A percentile compares a stretch with the other conserved stretches of the same genome.
Evolutionary conservation across 225 moss, liverwort and hornwort species (phyloP).

Genomic region (Sphagnum contortum): DNA sequence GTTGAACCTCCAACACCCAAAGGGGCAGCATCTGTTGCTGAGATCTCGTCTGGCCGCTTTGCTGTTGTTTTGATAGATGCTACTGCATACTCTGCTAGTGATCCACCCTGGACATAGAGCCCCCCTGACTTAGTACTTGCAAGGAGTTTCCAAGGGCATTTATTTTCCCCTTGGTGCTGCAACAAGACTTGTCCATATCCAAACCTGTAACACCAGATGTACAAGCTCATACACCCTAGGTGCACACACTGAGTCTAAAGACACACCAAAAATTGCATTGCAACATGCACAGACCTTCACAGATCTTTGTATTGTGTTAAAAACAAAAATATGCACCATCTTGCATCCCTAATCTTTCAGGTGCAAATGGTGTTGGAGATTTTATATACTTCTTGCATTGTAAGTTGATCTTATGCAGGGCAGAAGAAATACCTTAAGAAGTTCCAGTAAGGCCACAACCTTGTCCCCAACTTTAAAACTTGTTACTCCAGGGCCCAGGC

Average conservation of each 20-base stretch:
- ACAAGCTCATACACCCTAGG: neutral
- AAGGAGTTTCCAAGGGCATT: too few species aligned
- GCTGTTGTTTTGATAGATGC: conserved; percentile 18
- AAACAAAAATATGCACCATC: neutral
- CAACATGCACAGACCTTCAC: too few species aligned
- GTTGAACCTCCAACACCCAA: conserved; percentile 39
- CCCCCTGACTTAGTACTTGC: too few species aligned
- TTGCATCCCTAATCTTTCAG: neutral
- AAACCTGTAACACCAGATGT: neutral
- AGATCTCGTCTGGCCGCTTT: conserved; percentile 28
- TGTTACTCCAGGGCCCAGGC: conserved; percentile 31
- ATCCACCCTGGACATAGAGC: conserved; percentile 32
- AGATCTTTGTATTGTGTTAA: too few species aligned
- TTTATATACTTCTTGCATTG: neutral
- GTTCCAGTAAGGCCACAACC: conserved; percentile 31
- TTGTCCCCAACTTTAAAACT: conserved; percentile 45
- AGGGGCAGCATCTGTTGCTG: conserved; percentile 37
- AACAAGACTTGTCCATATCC: too few species aligned
- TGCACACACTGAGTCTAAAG: neutral
- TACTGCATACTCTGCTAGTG: conserved; percentile 54
- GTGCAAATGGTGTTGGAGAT: too few species aligned
- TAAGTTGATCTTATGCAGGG: neutral
- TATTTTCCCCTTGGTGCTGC: too few species aligned
- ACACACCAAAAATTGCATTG: neutral
- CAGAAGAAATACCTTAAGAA: neutral